Conservation (phyloP, 1,139 yeast species). For the Protomyces arabidopsidicola region DNA sequence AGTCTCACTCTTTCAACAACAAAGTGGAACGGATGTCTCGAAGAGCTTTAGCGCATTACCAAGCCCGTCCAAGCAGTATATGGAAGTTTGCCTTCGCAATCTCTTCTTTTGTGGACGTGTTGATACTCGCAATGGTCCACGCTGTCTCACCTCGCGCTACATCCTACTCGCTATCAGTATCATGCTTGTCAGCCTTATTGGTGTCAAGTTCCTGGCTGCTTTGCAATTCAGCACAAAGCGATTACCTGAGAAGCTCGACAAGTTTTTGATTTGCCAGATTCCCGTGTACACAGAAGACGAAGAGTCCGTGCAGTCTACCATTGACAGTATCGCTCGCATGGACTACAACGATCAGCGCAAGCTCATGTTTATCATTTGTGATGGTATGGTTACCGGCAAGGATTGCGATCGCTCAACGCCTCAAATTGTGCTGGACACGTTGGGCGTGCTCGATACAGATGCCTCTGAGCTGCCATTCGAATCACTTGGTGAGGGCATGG, state of each 20-base stretch:
- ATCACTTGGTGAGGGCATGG: slow-evolving; percentile 43
- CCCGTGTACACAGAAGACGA: slow-evolving; percentile 46
- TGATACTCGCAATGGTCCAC: slow-evolving; percentile 42
- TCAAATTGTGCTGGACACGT: slow-evolving; percentile 42
- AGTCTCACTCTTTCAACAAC: slow-evolving; percentile 37
- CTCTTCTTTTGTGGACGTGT: slow-evolving; percentile 40
- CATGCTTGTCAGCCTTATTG: slow-evolving; percentile 41
- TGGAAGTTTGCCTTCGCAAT: slow-evolving; percentile 40
- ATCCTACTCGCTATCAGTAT: slow-evolving; percentile 42
- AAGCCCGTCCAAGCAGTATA: slow-evolving; percentile 36
- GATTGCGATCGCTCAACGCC: slow-evolving; percentile 46
- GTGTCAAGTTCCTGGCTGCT: slow-evolving; percentile 43
- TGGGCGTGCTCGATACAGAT: slow-evolving; percentile 43
- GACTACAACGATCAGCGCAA: slow-evolving; percentile 43
- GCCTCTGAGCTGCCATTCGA: slow-evolving; percentile 43
- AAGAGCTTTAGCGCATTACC: slow-evolving; percentile 34
- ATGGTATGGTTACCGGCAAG: slow-evolving; percentile 44
- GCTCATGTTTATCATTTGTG: slow-evolving; percentile 42
- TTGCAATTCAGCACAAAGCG: slow-evolving; percentile 41
- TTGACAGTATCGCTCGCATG: slow-evolving; percentile 43
- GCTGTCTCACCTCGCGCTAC: slow-evolving; percentile 43
- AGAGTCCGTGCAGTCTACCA: slow-evolving; percentile 43
- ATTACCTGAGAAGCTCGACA: slow-evolving; percentile 42
- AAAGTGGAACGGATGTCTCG: slow-evolving; percentile 41
- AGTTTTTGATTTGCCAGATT: slow-evolving; percentile 44